A percentile compares a stretch with the other conserved stretches of the same genome.
Evolutionary conservation across 768 basidiomycete genomes (phyloP).

Genomic region (Naganishia onofrii): DNA sequence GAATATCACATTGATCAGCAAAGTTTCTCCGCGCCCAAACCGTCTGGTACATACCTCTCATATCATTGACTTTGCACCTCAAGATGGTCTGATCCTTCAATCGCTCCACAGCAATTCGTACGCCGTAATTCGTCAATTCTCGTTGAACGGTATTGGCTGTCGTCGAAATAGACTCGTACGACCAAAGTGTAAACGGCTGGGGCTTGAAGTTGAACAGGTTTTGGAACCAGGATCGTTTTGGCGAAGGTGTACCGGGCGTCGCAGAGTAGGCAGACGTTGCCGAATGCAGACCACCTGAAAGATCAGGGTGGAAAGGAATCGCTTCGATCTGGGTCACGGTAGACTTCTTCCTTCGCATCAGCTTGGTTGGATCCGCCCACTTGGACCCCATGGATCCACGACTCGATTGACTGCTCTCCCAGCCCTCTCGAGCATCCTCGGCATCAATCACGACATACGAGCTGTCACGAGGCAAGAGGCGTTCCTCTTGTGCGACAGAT

Average conservation of each 20-base stretch:
- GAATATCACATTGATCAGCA: neutral
- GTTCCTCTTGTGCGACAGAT: conserved; percentile 4
- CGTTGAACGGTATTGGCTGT: conserved; percentile 72
- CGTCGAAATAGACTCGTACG: conserved; percentile 56
- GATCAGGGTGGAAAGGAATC: conserved; percentile 38
- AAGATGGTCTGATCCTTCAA: conserved; percentile 66
- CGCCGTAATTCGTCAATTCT: conserved; percentile 69
- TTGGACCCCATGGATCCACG: conserved; percentile 28
- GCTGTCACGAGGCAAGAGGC: conserved; percentile 36
- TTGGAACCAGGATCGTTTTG: conserved; percentile 76
- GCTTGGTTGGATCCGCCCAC: conserved; percentile 32
- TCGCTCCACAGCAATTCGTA: conserved; percentile 66
- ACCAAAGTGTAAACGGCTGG: conserved; percentile 52
- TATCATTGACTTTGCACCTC: conserved; percentile 73
- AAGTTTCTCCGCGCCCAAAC: neutral
- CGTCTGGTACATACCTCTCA: conserved; percentile 52
- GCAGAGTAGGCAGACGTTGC: conserved; percentile 27
- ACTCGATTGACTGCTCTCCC: conserved; percentile 22
- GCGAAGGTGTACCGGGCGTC: conserved; percentile 39
- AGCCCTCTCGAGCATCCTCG: conserved; percentile 17
- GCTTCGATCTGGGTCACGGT: conserved; percentile 35
- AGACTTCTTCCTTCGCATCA: conserved; percentile 43
- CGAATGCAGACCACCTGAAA: conserved; percentile 24
- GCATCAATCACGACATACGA: conserved; percentile 40
- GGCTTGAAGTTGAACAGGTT: conserved; percentile 85